Evolutionary conservation across 1,284 basidiomycete genomes (phyloP).

Genomic region (Vanrija pseudolonga): DNA sequence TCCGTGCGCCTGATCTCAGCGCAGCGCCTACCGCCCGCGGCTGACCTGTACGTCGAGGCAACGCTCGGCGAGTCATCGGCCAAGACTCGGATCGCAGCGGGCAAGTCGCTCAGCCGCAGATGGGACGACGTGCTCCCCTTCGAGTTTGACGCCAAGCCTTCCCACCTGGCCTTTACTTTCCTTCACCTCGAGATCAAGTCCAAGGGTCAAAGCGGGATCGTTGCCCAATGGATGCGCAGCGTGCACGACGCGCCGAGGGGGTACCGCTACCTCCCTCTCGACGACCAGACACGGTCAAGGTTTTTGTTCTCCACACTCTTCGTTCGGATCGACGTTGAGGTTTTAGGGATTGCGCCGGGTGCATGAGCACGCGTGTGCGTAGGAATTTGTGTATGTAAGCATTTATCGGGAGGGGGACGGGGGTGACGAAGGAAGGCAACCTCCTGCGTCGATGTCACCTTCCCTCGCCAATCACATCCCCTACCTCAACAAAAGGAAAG

Average conservation of each 20-base stretch:
- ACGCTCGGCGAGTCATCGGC: slow-evolving; percentile 17
- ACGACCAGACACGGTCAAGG: slow-evolving; percentile 74
- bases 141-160: slow-evolving; percentile 66
- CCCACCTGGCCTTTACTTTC: slow-evolving; percentile 75
- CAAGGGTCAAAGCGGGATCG: slow-evolving; percentile 59
- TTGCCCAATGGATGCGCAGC: slow-evolving; percentile 64
- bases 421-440: no score
- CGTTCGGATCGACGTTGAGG: slow-evolving; percentile 48
- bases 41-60: slow-evolving; percentile 54
- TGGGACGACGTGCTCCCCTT: slow-evolving; percentile 73
- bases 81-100: slow-evolving; percentile 63
- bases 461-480: no score
- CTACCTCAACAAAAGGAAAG: no score
- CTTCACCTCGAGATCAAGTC: slow-evolving; percentile 71
- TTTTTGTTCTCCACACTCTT: slow-evolving; percentile 87
- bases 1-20: slow-evolving; percentile 73
- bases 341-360: no score
- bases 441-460: no score
- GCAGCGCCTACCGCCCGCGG: slow-evolving; percentile 80
- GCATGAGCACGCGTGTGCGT: no score
- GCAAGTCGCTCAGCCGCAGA: slow-evolving; percentile 84
- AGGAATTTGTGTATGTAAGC: no score
- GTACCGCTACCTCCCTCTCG: slow-evolving; percentile 79
- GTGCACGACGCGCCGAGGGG: slow-evolving; percentile 51
- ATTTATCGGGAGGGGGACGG: no score